Conservation (phyloP, 1,284 basidiomycete genomes). For the Tilletia indica region DNA sequence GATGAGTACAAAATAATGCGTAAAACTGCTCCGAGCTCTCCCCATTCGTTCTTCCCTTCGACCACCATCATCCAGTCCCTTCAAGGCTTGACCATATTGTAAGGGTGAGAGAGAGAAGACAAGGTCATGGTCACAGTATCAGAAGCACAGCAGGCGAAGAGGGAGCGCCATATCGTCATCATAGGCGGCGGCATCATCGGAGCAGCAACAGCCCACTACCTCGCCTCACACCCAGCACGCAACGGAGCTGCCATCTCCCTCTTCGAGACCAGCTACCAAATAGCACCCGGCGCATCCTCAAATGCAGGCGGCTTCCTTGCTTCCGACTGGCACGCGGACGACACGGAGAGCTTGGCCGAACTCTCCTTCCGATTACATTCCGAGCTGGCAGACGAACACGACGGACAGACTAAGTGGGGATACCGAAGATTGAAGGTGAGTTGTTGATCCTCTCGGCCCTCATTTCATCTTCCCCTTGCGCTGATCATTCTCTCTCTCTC, state of each 20-base stretch:
- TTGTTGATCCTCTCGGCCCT: background rate
- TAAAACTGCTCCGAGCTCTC: too few relatives aligned
- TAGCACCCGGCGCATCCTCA: slow-evolving; percentile 71
- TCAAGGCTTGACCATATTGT: too few relatives aligned
- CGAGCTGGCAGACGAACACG: slow-evolving; percentile 70
- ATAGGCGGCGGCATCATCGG: slow-evolving; percentile 71
- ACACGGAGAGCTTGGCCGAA: slow-evolving; percentile 64
- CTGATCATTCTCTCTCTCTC: background rate
- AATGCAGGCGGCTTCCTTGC: slow-evolving; percentile 89
- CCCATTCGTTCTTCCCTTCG: too few relatives aligned
- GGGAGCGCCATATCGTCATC: slow-evolving; percentile 40
- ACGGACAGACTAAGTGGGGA: slow-evolving; percentile 74
- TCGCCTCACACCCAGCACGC: slow-evolving; percentile 50
- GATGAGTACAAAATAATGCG: too few relatives aligned
- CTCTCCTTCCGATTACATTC: slow-evolving; percentile 79
- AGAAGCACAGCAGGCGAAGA: too few relatives aligned
- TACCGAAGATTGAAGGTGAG: slow-evolving; percentile 67
- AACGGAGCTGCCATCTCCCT: slow-evolving; percentile 58
- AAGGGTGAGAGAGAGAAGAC: too few relatives aligned
- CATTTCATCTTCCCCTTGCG: background rate
- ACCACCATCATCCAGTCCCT: too few relatives aligned
- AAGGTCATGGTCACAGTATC: background rate
- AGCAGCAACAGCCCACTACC: slow-evolving; percentile 77
- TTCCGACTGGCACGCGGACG: slow-evolving; percentile 66
- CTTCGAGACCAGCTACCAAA: slow-evolving; percentile 69